phyloP scores from a whole-genome alignment of 1,284 basidiomycete species.

The Trichosporon faecale region DNA sequence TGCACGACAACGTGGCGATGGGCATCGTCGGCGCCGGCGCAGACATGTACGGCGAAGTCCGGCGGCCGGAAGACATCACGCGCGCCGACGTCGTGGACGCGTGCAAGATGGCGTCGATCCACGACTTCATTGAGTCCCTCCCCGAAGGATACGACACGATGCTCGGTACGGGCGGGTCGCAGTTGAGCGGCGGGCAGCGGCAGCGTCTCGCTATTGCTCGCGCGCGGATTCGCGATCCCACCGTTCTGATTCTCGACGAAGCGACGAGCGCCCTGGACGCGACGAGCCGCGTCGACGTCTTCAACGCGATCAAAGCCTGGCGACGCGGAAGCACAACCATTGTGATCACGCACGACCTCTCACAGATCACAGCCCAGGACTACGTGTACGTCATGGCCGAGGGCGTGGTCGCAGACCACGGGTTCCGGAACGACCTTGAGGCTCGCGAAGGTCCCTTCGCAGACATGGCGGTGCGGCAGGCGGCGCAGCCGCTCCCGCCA shows the following conservation, averaged over 20 bases:
- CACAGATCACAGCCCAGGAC: conserved; percentile 71
- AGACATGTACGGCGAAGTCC: conserved; percentile 32
- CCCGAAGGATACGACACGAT: conserved; percentile 85
- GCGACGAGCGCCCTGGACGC: conserved; percentile 92
- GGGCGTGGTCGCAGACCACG: conserved; percentile 80
- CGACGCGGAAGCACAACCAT: conserved; percentile 82
- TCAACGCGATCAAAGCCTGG: conserved; percentile 82
- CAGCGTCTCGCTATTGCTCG: conserved; percentile 89
- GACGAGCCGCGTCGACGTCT: conserved; percentile 80
- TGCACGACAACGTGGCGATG: conserved; percentile 87
- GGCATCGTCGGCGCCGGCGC: conserved; percentile 62
- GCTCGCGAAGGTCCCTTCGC: conserved; percentile 47
- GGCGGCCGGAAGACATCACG: conserved; percentile 56
- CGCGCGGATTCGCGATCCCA: conserved; percentile 79
- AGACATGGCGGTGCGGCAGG: conserved; percentile 50
- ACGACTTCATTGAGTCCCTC: conserved; percentile 78
- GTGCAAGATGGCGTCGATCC: conserved; percentile 78
- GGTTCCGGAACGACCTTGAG: conserved; percentile 66
- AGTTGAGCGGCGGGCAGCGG: conserved; percentile 86
- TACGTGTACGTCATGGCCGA: conserved; percentile 89
- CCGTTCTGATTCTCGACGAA: conserved; percentile 91
- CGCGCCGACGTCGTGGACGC: conserved; percentile 73
- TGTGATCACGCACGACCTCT: conserved; percentile 93
- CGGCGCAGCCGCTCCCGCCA: conserved; percentile 38
- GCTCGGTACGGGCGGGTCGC: conserved; percentile 69